Percentiles rank a stretch among this genome's conserved stretches.
Evolutionary conservation across 129 eudicot genomes (phyloP).

Genomic region (Flaveria robusta): DNA sequence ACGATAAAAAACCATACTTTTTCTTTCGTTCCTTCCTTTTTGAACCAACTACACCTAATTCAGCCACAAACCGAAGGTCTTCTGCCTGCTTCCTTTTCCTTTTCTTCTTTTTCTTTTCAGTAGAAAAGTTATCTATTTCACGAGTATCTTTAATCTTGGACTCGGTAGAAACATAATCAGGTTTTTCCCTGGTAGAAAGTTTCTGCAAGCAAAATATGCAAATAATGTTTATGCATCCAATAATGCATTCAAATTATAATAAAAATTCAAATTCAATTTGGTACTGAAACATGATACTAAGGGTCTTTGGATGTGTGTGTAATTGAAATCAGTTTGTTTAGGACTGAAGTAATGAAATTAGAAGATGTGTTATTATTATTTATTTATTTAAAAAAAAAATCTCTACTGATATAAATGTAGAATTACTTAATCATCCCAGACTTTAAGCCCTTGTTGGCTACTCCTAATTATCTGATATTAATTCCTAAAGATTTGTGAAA

Average conservation of each 20-base stretch:
- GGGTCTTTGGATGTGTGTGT: neutral
- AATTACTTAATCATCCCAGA: neutral
- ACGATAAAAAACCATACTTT: slow-evolving; percentile 45
- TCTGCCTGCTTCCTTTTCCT: slow-evolving; percentile 61
- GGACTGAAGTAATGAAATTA: neutral
- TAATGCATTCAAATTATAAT: neutral
- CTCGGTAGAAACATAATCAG: slow-evolving; percentile 25
- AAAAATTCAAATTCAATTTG: neutral
- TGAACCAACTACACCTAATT: slow-evolving; percentile 50
- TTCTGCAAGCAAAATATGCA: slow-evolving; percentile 37
- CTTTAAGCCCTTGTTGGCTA: neutral
- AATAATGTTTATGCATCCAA: slow-evolving; percentile 4
- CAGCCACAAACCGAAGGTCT: slow-evolving; percentile 72
- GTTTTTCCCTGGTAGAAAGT: slow-evolving; percentile 34
- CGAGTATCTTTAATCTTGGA: slow-evolving; percentile 35
- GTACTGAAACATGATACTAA: neutral
- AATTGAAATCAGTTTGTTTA: neutral
- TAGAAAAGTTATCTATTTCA: slow-evolving; percentile 15
- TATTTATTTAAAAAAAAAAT: neutral
- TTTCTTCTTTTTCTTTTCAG: slow-evolving; percentile 74
- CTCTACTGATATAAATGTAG: neutral
- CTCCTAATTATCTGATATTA: neutral
- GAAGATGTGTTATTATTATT: neutral
- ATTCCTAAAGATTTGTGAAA: neutral
- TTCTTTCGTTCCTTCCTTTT: slow-evolving; percentile 81